phyloP scores from a whole-genome alignment of 805 yeast genomes.

The Candida pseudoglaebosa region DNA sequence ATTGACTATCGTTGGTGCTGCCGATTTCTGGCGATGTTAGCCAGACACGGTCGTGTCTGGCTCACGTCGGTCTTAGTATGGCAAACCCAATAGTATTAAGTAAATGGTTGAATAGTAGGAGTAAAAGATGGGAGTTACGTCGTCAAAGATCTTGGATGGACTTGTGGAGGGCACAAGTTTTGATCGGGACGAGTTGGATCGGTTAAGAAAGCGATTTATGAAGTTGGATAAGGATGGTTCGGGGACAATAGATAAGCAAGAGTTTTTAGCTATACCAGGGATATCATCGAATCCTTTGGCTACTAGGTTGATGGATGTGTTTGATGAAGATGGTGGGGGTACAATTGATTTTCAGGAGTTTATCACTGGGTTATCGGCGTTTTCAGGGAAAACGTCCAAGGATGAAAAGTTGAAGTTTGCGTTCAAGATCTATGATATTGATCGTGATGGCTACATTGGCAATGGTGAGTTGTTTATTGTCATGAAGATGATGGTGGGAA shows the following conservation, averaged over 20 bases:
- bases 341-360: conserved; percentile 95
- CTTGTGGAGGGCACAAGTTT: conserved; percentile 81
- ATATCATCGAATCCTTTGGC: conserved; percentile 89
- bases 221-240: conserved; percentile 89
- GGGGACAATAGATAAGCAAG: conserved; percentile 87
- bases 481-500: conserved; percentile 95
- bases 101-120: too few relatives aligned
- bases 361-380: conserved; percentile 79
- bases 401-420: conserved; percentile 85
- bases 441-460: conserved; percentile 89
- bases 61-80: too few relatives aligned
- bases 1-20: not conserved
- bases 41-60: too few relatives aligned
- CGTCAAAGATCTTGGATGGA: conserved; percentile 60
- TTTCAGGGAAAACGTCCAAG: conserved; percentile 76
- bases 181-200: conserved; percentile 85
- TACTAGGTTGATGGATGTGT: conserved; percentile 83
- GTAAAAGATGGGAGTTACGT: conserved; percentile 59
- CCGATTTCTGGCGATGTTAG: too few relatives aligned
- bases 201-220: conserved; percentile 90
- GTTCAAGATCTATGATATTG: conserved; percentile 92
- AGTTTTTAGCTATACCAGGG: conserved; percentile 90
- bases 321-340: conserved; percentile 90
- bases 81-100: too few relatives aligned
- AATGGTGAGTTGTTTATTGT: conserved; percentile 93